Evolutionary conservation across 1,284 basidiomycete genomes (phyloP).

Genomic region (Termitomyces sp.): DNA sequence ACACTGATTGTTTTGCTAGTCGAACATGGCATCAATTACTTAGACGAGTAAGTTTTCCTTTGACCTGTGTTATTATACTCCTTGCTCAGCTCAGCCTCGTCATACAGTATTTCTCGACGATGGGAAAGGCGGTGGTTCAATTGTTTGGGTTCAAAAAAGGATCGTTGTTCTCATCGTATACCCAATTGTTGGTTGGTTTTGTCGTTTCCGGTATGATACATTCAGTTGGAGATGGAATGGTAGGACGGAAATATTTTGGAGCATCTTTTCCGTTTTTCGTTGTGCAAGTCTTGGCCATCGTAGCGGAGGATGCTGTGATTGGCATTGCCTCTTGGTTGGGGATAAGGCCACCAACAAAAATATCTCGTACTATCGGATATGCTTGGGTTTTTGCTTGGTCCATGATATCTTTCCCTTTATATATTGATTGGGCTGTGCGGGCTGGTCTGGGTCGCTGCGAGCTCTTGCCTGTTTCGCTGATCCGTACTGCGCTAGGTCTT

Average conservation of each 20-base stretch:
- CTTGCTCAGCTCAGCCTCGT: neutral
- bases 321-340: neutral
- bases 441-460: constrained; percentile 6
- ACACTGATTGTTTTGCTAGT: neutral
- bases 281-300: constrained; percentile 17
- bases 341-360: neutral
- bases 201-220: constrained; percentile 20
- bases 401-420: constrained; percentile 6
- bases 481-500: neutral
- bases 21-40: constrained; percentile 2
- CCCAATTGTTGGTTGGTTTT: constrained; percentile 18
- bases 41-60: constrained; percentile 32
- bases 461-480: constrained; percentile 6
- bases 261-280: constrained; percentile 19
- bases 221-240: constrained; percentile 17
- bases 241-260: constrained; percentile 11
- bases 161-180: constrained; percentile 12
- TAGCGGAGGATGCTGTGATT: constrained; percentile 13
- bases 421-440: constrained; percentile 9
- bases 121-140: constrained; percentile 18
- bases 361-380: constrained; percentile 8
- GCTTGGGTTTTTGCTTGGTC: constrained; percentile 17
- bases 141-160: constrained; percentile 14
- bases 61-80: constrained; percentile 19
- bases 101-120: constrained; percentile 18